Conservation (phyloP, 1,139 yeast genomes). For the Candida tunisiensis region DNA sequence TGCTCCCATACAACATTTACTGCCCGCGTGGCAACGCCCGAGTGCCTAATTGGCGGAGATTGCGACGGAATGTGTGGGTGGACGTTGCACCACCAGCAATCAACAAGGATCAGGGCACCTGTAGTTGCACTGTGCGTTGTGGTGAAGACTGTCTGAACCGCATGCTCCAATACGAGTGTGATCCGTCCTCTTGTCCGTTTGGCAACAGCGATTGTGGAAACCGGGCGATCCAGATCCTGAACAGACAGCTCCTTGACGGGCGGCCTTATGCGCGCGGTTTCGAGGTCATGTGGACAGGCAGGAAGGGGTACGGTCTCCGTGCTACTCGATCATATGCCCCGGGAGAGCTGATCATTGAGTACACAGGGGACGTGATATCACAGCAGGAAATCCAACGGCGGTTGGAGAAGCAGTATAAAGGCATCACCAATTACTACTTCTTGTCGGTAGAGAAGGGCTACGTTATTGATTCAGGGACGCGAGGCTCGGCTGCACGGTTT, state of each 20-base stretch:
- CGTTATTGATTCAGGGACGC: constrained; percentile 23
- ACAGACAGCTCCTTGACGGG: constrained; percentile 1
- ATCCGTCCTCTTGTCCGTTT: constrained; percentile 17
- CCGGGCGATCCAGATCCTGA: constrained; percentile 15
- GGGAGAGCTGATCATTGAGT: constrained; percentile 25
- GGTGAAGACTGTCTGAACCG: constrained; percentile 20
- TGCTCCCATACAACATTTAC: constrained; percentile 19
- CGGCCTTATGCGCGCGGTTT: constrained; percentile 3
- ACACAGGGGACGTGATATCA: constrained; percentile 26
- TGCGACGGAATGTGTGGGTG: constrained; percentile 10
- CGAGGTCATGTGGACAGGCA: constrained; percentile 9
- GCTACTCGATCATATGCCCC: constrained; percentile 20
- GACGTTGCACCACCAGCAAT: constrained; percentile 10
- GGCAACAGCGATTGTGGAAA: constrained; percentile 22
- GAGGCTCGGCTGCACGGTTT: constrained; percentile 27
- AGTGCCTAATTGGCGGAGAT: constrained; percentile 15
- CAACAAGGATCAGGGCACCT: constrained; percentile 6
- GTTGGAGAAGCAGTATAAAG: constrained; percentile 11
- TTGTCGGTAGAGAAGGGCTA: constrained; percentile 21
- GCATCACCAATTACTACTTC: constrained; percentile 17
- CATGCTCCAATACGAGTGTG: constrained; percentile 21
- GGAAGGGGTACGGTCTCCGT: constrained; percentile 22
- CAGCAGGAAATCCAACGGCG: constrained; percentile 18
- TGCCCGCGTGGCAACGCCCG: constrained; percentile 16
- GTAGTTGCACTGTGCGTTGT: constrained; percentile 18